A percentile compares a stretch with the other conserved stretches of the same genome.
Evolutionary conservation across 2,329 filamentous ascomycete species (phyloP).

Genomic region (Chrysosporium keratinophilum): DNA sequence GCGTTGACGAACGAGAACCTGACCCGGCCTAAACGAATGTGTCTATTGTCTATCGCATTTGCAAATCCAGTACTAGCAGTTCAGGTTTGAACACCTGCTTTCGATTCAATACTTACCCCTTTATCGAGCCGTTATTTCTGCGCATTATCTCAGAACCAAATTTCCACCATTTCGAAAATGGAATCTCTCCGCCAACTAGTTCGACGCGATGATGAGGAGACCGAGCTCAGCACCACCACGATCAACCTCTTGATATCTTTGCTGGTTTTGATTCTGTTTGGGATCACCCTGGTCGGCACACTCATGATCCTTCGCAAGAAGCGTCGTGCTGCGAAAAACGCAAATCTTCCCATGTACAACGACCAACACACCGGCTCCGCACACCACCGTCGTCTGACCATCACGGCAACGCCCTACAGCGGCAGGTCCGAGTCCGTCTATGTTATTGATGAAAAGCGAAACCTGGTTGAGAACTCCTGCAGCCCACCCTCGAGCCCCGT

Average conservation of each 20-base stretch:
- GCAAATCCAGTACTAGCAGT: background rate
- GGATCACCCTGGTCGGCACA: conserved; percentile 54
- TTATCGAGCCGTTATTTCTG: too few relatives aligned
- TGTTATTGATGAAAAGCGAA: conserved; percentile 69
- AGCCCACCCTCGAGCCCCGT: conserved; percentile 73
- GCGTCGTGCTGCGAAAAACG: conserved; percentile 43
- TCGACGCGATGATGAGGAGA: conserved; percentile 40
- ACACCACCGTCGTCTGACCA: conserved; percentile 49
- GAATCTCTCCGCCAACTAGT: conserved; percentile 39
- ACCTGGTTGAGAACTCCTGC: conserved; percentile 63
- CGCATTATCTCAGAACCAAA: background rate
- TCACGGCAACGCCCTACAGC: conserved; percentile 40
- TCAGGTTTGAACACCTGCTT: background rate
- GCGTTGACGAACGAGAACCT: background rate
- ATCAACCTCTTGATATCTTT: conserved; percentile 70
- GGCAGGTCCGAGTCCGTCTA: conserved; percentile 60
- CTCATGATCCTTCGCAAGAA: conserved; percentile 65
- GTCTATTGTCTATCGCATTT: background rate
- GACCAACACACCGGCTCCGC: conserved; percentile 38
- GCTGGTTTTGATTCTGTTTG: conserved; percentile 65
- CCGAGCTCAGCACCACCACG: conserved; percentile 49
- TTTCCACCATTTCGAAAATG: conserved; percentile 22
- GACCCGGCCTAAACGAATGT: background rate
- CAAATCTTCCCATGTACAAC: conserved; percentile 41
- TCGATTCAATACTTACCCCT: background rate